Conservation (phyloP, 1,139 yeast species). For the Kodamaea anthophila region DNA sequence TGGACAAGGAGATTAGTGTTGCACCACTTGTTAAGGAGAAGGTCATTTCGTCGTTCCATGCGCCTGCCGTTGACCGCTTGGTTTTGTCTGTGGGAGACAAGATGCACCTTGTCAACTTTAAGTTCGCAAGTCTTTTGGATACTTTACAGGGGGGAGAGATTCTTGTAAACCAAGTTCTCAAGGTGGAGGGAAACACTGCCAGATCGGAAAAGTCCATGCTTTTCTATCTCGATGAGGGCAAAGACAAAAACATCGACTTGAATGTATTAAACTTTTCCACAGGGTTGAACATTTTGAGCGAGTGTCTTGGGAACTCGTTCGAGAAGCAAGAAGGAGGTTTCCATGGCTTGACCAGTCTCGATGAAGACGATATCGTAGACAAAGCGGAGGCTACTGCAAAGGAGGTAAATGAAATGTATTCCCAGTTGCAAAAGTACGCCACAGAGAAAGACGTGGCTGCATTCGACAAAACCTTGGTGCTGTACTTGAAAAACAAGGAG, state of each 20-base stretch:
- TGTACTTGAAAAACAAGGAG: slow-evolving; percentile 27
- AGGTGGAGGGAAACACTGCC: slow-evolving; percentile 38
- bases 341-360: slow-evolving; percentile 13
- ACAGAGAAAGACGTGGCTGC: slow-evolving; percentile 15
- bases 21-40: slow-evolving; percentile 13
- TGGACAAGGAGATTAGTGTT: slow-evolving; percentile 17
- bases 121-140: slow-evolving; percentile 39
- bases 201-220: slow-evolving; percentile 37
- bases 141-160: slow-evolving; percentile 25
- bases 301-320: slow-evolving; percentile 66
- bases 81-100: slow-evolving; percentile 34
- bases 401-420: slow-evolving; percentile 21
- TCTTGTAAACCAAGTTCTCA: slow-evolving; percentile 29
- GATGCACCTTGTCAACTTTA: slow-evolving; percentile 39
- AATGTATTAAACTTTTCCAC: slow-evolving; percentile 51
- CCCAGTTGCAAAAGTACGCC: slow-evolving; percentile 16
- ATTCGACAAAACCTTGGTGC: slow-evolving; percentile 30
- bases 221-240: slow-evolving; percentile 36
- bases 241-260: slow-evolving; percentile 39
- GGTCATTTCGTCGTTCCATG: slow-evolving; percentile 17
- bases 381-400: slow-evolving; percentile 15
- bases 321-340: slow-evolving; percentile 10
- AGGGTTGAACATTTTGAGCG: slow-evolving; percentile 66
- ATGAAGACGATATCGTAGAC: slow-evolving; percentile 15
- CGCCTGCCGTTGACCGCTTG: slow-evolving; percentile 43